Conservation (phyloP, 2,329 filamentous ascomycete species). For the Alternaria dauci region DNA sequence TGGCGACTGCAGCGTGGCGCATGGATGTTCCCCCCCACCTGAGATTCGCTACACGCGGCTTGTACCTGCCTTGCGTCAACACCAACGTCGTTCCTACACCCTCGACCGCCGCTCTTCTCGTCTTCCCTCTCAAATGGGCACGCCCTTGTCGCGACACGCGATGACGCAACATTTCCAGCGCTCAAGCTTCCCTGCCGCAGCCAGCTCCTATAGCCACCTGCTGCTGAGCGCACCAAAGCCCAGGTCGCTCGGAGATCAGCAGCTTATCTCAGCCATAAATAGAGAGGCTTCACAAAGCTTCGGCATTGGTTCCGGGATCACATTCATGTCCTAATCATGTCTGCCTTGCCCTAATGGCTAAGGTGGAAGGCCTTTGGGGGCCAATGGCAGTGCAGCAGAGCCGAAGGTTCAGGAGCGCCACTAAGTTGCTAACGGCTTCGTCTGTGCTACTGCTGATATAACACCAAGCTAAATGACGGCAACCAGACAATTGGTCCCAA, state of each 20-base stretch:
- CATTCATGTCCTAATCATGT: slow-evolving; percentile 17
- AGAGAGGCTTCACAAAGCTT: slow-evolving; percentile 5
- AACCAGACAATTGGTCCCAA: neutral
- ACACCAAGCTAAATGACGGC: neutral
- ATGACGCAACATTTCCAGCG: neutral
- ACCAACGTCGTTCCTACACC: neutral
- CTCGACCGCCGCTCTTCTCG: slow-evolving; percentile 1
- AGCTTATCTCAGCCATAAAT: slow-evolving; percentile 18
- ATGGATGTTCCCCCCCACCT: slow-evolving; percentile 1
- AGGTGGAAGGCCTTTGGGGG: slow-evolving; percentile 8
- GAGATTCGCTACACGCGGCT: slow-evolving; percentile 12
- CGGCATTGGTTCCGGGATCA: neutral
- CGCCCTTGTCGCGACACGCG: neutral
- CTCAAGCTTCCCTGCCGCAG: neutral
- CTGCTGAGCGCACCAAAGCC: neutral
- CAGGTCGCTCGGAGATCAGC: slow-evolving; percentile 3
- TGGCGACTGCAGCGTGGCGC: slow-evolving; percentile 7
- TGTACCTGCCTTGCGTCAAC: slow-evolving; percentile 5
- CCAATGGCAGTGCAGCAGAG: slow-evolving; percentile 16
- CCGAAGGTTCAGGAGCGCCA: slow-evolving; percentile 10
- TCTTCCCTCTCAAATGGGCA: neutral
- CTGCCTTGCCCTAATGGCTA: slow-evolving; percentile 19
- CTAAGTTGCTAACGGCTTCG: slow-evolving; percentile 7
- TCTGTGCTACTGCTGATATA: slow-evolving; percentile 9
- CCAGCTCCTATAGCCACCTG: slow-evolving; percentile 1